Conservation (phyloP, 1,284 basidiomycete species). For the Veloboletus limbatus region DNA sequence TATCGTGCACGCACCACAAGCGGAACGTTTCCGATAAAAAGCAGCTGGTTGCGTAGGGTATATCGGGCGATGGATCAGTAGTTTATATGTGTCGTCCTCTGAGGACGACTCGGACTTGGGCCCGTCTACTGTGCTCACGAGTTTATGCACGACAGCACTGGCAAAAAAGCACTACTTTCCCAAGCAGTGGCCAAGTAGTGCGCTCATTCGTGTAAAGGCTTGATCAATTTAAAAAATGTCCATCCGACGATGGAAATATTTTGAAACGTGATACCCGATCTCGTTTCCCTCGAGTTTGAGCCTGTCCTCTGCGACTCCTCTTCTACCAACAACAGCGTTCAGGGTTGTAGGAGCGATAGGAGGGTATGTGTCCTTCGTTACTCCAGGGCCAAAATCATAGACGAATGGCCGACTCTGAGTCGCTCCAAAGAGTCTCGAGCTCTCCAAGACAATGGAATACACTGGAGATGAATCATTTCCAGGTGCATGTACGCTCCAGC, state of each 20-base stretch:
- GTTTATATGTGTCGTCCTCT: too few species aligned
- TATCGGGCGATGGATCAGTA: too few species aligned
- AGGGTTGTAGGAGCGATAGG: conserved; percentile 32
- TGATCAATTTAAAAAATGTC: conserved; percentile 9
- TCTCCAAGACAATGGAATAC: conserved; percentile 66
- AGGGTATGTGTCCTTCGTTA: conserved; percentile 58
- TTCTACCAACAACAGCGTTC: conserved; percentile 6
- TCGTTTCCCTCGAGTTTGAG: conserved; percentile 42
- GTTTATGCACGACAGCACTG: too few species aligned
- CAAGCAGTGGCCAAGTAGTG: neutral
- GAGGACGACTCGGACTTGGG: neutral
- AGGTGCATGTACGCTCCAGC: conserved; percentile 75
- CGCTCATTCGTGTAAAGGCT: too few species aligned
- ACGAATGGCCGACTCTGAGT: conserved; percentile 73
- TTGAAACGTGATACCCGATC: conserved; percentile 52
- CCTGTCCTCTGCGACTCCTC: conserved; percentile 37
- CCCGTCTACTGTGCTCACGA: neutral
- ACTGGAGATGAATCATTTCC: conserved; percentile 73
- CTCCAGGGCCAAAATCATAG: conserved; percentile 69
- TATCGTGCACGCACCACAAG: conserved; percentile 20
- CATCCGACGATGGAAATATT: conserved; percentile 40
- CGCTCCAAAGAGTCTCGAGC: conserved; percentile 69
- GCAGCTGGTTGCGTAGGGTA: neutral
- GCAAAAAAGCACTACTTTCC: too few species aligned
- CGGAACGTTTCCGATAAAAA: conserved; percentile 4